Conservation (phyloP, 768 basidiomycete genomes). For the Amanita phalloides region DNA sequence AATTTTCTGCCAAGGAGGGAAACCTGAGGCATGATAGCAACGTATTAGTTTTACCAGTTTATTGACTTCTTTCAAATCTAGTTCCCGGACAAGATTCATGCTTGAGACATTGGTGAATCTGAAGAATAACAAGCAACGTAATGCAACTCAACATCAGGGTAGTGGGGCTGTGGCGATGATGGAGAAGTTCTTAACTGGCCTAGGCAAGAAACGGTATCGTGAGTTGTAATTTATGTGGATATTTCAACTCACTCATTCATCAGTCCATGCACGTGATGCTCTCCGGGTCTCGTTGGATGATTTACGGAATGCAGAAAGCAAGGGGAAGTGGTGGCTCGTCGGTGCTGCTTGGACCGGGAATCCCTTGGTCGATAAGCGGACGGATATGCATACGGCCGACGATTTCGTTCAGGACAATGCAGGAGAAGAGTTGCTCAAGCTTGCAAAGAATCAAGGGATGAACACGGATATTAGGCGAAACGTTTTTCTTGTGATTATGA, state of each 20-base stretch:
- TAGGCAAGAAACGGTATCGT: slow-evolving; percentile 76
- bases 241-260: background rate
- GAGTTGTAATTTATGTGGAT: slow-evolving; percentile 9
- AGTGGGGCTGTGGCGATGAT: slow-evolving; percentile 72
- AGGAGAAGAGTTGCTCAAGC: slow-evolving; percentile 42
- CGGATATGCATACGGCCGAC: slow-evolving; percentile 16
- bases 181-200: slow-evolving; percentile 74
- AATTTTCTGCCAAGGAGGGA: slow-evolving; percentile 41
- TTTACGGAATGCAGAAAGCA: slow-evolving; percentile 70
- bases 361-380: slow-evolving; percentile 69
- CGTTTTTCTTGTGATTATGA: slow-evolving; percentile 92
- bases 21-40: slow-evolving; percentile 35
- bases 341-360: slow-evolving; percentile 95
- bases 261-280: slow-evolving; percentile 78
- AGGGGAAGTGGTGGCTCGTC: slow-evolving; percentile 98
- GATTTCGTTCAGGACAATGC: slow-evolving; percentile 17
- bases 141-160: slow-evolving; percentile 54
- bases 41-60: background rate
- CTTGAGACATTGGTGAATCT: slow-evolving; percentile 86
- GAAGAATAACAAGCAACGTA: slow-evolving; percentile 80
- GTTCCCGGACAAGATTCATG: slow-evolving; percentile 92
- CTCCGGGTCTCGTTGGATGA: slow-evolving; percentile 81
- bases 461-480: slow-evolving; percentile 91
- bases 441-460: slow-evolving; percentile 97
- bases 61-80: slow-evolving; percentile 17